phyloP scores from a whole-genome alignment of 2,329 filamentous ascomycete genomes.

The Boeremia exigua region DNA sequence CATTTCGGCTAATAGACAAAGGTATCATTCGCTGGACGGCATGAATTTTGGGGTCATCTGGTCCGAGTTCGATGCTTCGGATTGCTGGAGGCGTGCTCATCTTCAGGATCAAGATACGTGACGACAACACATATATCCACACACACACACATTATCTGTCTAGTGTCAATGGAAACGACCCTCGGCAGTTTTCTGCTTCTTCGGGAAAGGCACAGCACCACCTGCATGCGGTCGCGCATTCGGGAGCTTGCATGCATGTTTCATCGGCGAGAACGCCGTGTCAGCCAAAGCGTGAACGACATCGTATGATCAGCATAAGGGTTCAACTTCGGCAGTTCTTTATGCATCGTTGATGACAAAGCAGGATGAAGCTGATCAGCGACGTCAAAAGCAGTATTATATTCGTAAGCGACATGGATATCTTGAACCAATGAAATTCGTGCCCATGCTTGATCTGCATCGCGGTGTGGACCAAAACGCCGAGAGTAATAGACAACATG shows the following conservation, averaged over 20 bases:
- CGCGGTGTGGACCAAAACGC: neutral
- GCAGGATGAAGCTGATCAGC: neutral
- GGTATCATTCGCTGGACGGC: neutral
- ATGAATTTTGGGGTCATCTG: neutral
- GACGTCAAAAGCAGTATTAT: conserved; percentile 14
- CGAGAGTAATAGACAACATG: neutral
- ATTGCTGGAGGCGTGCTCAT: no score
- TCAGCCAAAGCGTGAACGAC: neutral
- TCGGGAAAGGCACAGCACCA: neutral
- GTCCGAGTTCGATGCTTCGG: neutral
- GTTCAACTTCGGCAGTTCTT: conserved; percentile 2
- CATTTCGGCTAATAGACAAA: neutral
- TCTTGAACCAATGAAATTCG: conserved; percentile 19
- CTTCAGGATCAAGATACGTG: neutral
- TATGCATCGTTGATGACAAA: conserved; percentile 1
- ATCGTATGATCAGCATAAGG: conserved; percentile 3
- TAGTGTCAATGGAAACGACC: no score
- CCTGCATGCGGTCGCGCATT: neutral
- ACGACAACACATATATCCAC: neutral
- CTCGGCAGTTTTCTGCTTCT: neutral
- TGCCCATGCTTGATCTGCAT: neutral
- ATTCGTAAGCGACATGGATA: conserved; percentile 11
- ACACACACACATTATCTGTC: no score
- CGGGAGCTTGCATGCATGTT: neutral
- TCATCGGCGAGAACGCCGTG: conserved; percentile 4